A percentile compares a stretch with the other conserved stretches of the same genome.
Conservation (phyloP, 352 stramenopile genomes). For the Pythium angustatum region DNA sequence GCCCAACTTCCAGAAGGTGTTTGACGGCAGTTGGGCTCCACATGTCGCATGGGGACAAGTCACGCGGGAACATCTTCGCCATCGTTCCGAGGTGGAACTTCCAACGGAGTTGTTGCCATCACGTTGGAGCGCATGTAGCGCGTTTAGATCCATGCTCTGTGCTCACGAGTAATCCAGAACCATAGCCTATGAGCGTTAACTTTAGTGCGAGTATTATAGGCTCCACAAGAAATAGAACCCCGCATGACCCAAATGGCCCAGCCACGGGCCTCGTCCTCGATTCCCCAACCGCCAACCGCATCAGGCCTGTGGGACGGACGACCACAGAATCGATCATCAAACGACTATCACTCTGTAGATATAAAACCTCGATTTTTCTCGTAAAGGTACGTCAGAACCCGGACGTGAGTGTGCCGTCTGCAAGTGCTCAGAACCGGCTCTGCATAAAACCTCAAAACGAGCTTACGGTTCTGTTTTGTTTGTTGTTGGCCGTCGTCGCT, state of each 20-base stretch:
- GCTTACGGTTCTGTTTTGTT: slow-evolving; percentile 20
- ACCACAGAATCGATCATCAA: slow-evolving; percentile 31
- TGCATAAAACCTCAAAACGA: slow-evolving; percentile 22
- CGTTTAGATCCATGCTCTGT: no score
- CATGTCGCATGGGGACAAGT: slow-evolving; percentile 1
- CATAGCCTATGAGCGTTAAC: no score
- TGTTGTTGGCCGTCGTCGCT: slow-evolving; percentile 7
- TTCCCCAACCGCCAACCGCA: slow-evolving; percentile 8
- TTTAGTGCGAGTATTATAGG: neutral
- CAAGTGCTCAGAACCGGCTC: slow-evolving; percentile 18
- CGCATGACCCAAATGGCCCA: no score
- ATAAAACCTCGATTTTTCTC: slow-evolving; percentile 17
- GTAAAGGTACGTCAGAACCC: slow-evolving; percentile 27
- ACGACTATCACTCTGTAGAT: slow-evolving; percentile 22
- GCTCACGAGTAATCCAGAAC: no score
- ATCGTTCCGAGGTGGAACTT: neutral
- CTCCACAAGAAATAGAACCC: neutral
- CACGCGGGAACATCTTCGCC: neutral
- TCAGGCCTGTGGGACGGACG: slow-evolving; percentile 22
- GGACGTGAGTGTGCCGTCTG: slow-evolving; percentile 15
- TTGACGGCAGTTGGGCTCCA: no score
- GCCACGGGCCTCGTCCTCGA: slow-evolving; percentile 7
- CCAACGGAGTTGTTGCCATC: no score
- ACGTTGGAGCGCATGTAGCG: no score
- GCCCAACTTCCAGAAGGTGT: neutral